Percentiles rank a stretch among this genome's conserved stretches.
phyloP scores from a whole-genome alignment of 2,329 filamentous ascomycete species.

The Whalleya microplaca region DNA sequence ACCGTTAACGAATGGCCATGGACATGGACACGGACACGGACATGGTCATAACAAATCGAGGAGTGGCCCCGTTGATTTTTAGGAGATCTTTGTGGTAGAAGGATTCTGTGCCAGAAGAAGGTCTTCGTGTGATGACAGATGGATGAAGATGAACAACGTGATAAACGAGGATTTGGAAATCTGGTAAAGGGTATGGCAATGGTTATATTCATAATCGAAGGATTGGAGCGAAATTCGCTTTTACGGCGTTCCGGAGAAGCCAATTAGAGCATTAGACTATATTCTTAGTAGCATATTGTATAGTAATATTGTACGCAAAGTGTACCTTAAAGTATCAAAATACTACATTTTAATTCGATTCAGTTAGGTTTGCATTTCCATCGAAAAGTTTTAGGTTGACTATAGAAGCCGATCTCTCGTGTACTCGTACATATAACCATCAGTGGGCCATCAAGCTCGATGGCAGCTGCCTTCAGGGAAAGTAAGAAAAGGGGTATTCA shows the following conservation, averaged over 20 bases:
- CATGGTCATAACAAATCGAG: conserved; percentile 19
- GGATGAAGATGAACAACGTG: conserved; percentile 2
- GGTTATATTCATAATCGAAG: neutral
- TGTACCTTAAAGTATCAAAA: no score
- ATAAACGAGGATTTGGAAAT: neutral
- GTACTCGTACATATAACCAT: neutral
- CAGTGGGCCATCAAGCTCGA: no score
- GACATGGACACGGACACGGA: conserved; percentile 5
- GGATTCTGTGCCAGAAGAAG: neutral
- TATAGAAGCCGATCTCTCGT: neutral
- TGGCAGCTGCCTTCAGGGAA: neutral
- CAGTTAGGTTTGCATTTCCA: no score
- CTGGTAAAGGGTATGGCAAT: no score
- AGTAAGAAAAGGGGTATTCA: conserved; percentile 13
- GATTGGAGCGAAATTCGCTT: neutral
- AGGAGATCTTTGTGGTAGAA: conserved; percentile 1
- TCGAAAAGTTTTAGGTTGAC: no score
- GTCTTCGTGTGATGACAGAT: conserved; percentile 1
- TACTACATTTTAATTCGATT: no score
- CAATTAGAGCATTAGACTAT: no score
- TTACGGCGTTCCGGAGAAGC: conserved; percentile 8
- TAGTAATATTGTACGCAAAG: no score
- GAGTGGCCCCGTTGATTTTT: conserved; percentile 29
- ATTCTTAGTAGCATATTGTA: no score
- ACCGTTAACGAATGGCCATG: conserved; percentile 29